Percentiles rank a stretch among this genome's conserved stretches.
Conservation (phyloP, 768 basidiomycete genomes). For the Asterophora parasitica region DNA sequence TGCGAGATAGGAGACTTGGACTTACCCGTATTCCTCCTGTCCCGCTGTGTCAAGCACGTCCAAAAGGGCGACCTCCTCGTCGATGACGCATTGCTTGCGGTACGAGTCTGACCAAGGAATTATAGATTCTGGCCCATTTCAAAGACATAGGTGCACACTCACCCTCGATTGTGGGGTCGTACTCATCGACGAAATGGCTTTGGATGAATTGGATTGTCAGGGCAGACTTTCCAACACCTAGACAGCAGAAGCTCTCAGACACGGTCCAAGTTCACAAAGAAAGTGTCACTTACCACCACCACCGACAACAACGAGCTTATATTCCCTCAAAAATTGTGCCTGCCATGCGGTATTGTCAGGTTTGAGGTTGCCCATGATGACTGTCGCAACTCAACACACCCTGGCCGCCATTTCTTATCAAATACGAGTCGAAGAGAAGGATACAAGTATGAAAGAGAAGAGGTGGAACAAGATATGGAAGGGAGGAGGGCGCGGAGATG, state of each 20-base stretch:
- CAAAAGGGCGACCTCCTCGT: conserved; percentile 96
- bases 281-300: conserved; percentile 74
- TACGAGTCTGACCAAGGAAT: conserved; percentile 68
- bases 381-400: conserved; percentile 21
- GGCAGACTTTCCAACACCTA: conserved; percentile 70
- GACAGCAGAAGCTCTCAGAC: background rate
- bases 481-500: conserved; percentile 10
- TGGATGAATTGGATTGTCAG: conserved; percentile 99
- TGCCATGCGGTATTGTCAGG: conserved; percentile 25
- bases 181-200: conserved; percentile 89
- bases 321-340: conserved; percentile 92
- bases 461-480: conserved; percentile 1
- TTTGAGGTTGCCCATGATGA: background rate
- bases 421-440: background rate
- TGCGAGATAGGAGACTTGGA: conserved; percentile 14
- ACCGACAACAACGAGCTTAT: conserved; percentile 98
- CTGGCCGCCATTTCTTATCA: conserved; percentile 32
- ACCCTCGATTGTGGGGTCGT: conserved; percentile 95
- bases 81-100: conserved; percentile 94
- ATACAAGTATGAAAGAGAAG: conserved; percentile 3
- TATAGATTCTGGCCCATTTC: background rate
- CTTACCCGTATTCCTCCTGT: conserved; percentile 96
- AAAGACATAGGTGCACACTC: conserved; percentile 10
- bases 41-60: conserved; percentile 98
- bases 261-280: background rate